phyloP scores from a whole-genome alignment of 139 green algal genomes.

The Tetraselmis striata region DNA sequence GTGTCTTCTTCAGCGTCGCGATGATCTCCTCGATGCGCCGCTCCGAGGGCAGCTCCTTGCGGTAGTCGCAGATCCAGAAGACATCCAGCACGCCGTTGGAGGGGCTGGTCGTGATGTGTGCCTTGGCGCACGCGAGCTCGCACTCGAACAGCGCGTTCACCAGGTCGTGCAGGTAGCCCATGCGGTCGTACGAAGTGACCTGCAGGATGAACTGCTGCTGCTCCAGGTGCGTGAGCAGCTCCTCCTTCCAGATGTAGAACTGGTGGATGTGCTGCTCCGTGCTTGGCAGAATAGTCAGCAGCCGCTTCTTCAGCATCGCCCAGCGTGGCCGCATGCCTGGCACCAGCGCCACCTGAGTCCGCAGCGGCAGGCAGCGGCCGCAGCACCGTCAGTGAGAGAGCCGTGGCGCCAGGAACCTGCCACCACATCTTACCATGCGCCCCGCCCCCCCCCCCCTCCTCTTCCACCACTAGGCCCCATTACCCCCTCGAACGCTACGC shows the following conservation, averaged over 20 bases:
- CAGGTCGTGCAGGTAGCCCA: constrained; percentile 48
- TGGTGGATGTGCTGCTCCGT: neutral
- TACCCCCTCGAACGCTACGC: no score
- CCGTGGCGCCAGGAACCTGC: no score
- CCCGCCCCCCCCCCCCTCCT: no score
- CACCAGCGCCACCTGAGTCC: constrained; percentile 19
- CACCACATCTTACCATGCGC: no score
- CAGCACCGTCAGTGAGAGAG: no score
- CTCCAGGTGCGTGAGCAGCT: neutral
- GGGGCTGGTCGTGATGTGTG: constrained; percentile 58
- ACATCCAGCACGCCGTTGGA: constrained; percentile 53
- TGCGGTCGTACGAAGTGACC: constrained; percentile 40
- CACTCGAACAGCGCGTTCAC: constrained; percentile 59
- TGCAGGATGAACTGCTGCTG: constrained; percentile 6
- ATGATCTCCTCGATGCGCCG: neutral
- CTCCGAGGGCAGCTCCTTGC: neutral
- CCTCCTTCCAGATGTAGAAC: neutral
- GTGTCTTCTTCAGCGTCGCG: neutral
- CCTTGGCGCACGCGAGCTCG: constrained; percentile 41
- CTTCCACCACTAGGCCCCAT: no score
- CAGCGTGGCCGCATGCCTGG: constrained; percentile 36
- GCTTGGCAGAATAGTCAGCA: constrained; percentile 20
- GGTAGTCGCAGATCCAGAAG: constrained; percentile 69
- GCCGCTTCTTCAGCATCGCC: constrained; percentile 35
- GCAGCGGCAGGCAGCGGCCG: no score